Evolutionary conservation across 2,329 filamentous ascomycete species (phyloP).

Genomic region (Diaporthe citrichinensis): DNA sequence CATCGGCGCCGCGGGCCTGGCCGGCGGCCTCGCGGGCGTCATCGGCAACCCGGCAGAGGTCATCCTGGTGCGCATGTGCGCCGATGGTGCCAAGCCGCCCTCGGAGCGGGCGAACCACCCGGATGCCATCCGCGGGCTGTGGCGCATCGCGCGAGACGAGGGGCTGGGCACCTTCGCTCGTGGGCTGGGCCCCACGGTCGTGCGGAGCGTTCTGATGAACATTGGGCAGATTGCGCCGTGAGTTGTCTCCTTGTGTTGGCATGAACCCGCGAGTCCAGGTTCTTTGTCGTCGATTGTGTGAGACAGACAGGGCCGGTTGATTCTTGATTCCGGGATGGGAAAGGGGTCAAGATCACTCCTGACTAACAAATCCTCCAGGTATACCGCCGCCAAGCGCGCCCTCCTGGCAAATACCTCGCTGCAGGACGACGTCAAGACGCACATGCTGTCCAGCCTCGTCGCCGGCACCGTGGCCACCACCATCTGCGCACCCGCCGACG

Average conservation of each 20-base stretch:
- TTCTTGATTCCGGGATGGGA: no score
- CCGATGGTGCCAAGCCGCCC: conserved; percentile 57
- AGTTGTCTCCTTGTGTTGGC: conserved; percentile 37
- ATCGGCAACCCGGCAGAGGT: conserved; percentile 62
- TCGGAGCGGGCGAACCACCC: conserved; percentile 55
- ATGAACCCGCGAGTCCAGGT: no score
- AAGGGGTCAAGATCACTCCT: not conserved
- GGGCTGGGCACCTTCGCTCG: conserved; percentile 55
- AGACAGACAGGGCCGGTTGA: no score
- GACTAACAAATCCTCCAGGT: conserved; percentile 37
- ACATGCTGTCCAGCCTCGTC: conserved; percentile 55
- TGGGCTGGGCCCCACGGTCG: conserved; percentile 57
- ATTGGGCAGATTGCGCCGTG: conserved; percentile 61
- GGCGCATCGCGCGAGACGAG: conserved; percentile 55
- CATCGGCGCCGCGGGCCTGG: conserved; percentile 56
- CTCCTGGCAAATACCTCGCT: conserved; percentile 48
- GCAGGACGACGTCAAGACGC: conserved; percentile 57
- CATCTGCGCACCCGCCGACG: conserved; percentile 60
- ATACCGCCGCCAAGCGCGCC: conserved; percentile 54
- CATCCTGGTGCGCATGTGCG: conserved; percentile 61
- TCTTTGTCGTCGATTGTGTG: no score
- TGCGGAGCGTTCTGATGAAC: conserved; percentile 61
- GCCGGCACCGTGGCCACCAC: conserved; percentile 63
- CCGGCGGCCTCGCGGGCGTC: conserved; percentile 59
- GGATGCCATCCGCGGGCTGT: conserved; percentile 54